phyloP scores from a whole-genome alignment of 257 asterid genomes.

The Solanum bulbocastanum region DNA sequence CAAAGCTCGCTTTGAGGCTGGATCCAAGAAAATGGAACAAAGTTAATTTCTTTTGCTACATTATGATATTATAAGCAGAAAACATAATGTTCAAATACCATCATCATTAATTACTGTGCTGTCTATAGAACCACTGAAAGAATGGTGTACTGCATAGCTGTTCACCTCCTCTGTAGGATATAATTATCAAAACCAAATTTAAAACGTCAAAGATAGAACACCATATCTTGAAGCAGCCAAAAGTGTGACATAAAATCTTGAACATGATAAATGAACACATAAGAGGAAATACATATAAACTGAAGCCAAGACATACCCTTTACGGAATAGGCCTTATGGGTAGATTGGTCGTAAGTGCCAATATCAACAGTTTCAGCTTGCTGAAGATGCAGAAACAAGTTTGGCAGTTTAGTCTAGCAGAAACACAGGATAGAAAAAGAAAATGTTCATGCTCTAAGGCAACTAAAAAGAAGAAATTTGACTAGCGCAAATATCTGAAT shows the following conservation, averaged over 20 bases:
- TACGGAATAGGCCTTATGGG: slow-evolving; percentile 34
- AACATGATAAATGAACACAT: not conserved
- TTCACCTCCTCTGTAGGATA: slow-evolving; percentile 43
- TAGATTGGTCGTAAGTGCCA: slow-evolving; percentile 75
- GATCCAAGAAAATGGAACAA: slow-evolving; percentile 1
- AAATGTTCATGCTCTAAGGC: not conserved
- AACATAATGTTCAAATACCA: slow-evolving; percentile 32
- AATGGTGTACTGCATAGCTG: slow-evolving; percentile 38
- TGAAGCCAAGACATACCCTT: slow-evolving; percentile 35
- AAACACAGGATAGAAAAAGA: not conserved
- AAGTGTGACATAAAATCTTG: not conserved
- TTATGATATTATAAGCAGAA: not conserved
- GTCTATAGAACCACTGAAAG: slow-evolving; percentile 41
- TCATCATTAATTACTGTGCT: slow-evolving; percentile 35
- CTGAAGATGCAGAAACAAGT: slow-evolving; percentile 17
- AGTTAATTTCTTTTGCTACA: not conserved
- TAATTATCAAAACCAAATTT: not conserved
- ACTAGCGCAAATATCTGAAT: not conserved
- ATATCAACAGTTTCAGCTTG: slow-evolving; percentile 74
- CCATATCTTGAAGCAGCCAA: not conserved
- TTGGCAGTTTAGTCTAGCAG: not conserved
- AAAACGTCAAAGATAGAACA: not conserved
- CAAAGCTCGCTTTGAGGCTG: slow-evolving; percentile 51
- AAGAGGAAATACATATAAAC: not conserved
- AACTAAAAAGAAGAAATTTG: not conserved